Evolutionary conservation across 768 basidiomycete genomes (phyloP).

Genomic region (Trametes sanguinea): DNA sequence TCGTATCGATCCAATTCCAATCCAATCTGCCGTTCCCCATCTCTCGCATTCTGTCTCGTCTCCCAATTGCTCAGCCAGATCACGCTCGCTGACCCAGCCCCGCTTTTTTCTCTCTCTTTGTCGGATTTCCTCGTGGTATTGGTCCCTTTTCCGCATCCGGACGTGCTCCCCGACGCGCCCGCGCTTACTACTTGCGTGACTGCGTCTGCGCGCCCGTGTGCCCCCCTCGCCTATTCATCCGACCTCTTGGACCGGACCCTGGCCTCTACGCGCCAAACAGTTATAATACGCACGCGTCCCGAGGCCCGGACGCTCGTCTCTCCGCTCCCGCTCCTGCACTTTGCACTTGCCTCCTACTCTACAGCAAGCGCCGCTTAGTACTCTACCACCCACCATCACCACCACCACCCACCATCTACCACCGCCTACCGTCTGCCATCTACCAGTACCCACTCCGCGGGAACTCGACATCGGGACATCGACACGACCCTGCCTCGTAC

Average conservation of each 20-base stretch:
- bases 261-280: background rate
- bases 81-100: too few species aligned
- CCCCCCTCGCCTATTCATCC: background rate
- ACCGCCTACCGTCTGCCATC: background rate
- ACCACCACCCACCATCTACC: background rate
- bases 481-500: too few species aligned
- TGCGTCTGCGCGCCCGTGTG: background rate
- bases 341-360: background rate
- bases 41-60: too few species aligned
- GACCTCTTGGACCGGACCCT: background rate
- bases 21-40: too few species aligned
- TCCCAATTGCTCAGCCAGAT: too few species aligned
- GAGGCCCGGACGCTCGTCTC: background rate
- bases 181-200: background rate
- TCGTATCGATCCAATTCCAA: too few species aligned
- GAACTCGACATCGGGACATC: too few species aligned
- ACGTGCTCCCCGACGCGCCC: background rate
- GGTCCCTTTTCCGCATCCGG: background rate
- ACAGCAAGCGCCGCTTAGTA: background rate
- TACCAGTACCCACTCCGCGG: too few species aligned
- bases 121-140: background rate
- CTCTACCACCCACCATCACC: background rate
- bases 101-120: background rate
- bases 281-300: slow-evolving; percentile 1
- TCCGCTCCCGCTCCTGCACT: background rate